phyloP scores from a whole-genome alignment of 2,329 filamentous ascomycete genomes.

The Parastagonospora nodorum region DNA sequence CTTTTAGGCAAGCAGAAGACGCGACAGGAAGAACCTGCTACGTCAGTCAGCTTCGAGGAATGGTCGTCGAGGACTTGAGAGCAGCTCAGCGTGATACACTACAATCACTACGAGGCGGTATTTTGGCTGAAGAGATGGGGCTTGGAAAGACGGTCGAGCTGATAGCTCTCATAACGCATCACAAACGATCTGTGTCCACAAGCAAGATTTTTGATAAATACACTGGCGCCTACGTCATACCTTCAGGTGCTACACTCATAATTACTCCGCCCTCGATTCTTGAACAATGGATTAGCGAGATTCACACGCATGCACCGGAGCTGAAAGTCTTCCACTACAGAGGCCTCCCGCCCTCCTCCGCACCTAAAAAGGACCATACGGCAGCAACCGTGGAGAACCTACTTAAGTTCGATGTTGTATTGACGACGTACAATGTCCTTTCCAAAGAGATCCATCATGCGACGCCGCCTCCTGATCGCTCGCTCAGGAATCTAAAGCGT shows the following conservation, averaged over 20 bases:
- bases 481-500: conserved; percentile 66
- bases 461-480: conserved; percentile 70
- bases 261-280: conserved; percentile 66
- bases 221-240: conserved; percentile 52
- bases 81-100: conserved; percentile 48
- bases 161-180: conserved; percentile 70
- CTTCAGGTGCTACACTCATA: conserved; percentile 64
- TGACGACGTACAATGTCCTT: conserved; percentile 72
- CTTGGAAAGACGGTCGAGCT: conserved; percentile 81
- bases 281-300: conserved; percentile 66
- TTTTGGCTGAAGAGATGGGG: conserved; percentile 82
- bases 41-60: conserved; percentile 67
- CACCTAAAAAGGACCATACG: conserved; percentile 40
- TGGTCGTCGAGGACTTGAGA: conserved; percentile 58
- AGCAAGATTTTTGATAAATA: conserved; percentile 45
- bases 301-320: conserved; percentile 61
- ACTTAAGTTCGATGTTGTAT: conserved; percentile 60
- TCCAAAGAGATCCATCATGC: conserved; percentile 80
- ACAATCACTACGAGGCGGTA: conserved; percentile 61
- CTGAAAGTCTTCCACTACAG: conserved; percentile 63
- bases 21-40: conserved; percentile 55
- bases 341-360: conserved; percentile 50
- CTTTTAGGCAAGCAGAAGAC: conserved; percentile 56
- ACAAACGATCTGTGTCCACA: conserved; percentile 51
- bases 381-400: conserved; percentile 54